Percentiles rank a stretch among this genome's conserved stretches.
These are phyloP conservation scores for Colletotrichum australisinense DNA, from an alignment of 2,329 filamentous ascomycete genomes.

Conservation along the genomic window DNA sequence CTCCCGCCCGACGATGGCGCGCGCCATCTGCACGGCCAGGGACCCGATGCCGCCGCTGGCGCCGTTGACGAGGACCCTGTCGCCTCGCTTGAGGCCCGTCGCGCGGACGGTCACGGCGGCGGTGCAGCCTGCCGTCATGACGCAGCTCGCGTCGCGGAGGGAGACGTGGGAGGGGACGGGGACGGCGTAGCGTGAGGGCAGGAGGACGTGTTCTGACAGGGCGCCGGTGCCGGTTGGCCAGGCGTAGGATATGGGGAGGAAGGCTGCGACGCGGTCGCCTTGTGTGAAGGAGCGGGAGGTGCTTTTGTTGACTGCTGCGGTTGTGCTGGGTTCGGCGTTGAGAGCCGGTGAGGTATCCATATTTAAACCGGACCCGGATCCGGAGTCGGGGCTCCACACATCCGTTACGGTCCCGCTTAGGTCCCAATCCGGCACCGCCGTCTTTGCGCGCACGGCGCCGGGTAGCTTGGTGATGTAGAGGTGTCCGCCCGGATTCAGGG, in stretches of 20 bases:
- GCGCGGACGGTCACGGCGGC: constrained; percentile 51
- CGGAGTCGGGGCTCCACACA: constrained; percentile 43
- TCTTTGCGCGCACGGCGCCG: constrained; percentile 47
- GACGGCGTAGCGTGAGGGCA: constrained; percentile 48
- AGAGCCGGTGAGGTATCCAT: background rate
- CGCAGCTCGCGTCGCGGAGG: constrained; percentile 49
- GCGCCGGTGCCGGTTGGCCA: constrained; percentile 50
- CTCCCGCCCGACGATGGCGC: constrained; percentile 48
- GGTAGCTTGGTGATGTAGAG: constrained; percentile 55
- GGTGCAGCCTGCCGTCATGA: constrained; percentile 51
- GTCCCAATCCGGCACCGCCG: constrained; percentile 55
- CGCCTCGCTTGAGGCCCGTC: constrained; percentile 50
- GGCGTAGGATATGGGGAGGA: constrained; percentile 47
- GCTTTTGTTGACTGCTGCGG: background rate
- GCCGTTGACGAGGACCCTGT: constrained; percentile 59
- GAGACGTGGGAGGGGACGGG: constrained; percentile 44
- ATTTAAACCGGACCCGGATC: too few relatives aligned
- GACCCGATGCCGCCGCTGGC: constrained; percentile 63
- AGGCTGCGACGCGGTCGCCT: constrained; percentile 51
- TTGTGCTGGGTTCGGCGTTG: constrained; percentile 6
- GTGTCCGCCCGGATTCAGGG: constrained; percentile 57
- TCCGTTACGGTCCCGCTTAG: constrained; percentile 54
- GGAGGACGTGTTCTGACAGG: constrained; percentile 51
- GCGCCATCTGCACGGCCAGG: constrained; percentile 57
- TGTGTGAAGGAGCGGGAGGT: constrained; percentile 40